A percentile compares a stretch with the other conserved stretches of the same genome.
phyloP scores from a whole-genome alignment of 495 filamentous ascomycete species.

The Hypoxylon subgilvum region DNA sequence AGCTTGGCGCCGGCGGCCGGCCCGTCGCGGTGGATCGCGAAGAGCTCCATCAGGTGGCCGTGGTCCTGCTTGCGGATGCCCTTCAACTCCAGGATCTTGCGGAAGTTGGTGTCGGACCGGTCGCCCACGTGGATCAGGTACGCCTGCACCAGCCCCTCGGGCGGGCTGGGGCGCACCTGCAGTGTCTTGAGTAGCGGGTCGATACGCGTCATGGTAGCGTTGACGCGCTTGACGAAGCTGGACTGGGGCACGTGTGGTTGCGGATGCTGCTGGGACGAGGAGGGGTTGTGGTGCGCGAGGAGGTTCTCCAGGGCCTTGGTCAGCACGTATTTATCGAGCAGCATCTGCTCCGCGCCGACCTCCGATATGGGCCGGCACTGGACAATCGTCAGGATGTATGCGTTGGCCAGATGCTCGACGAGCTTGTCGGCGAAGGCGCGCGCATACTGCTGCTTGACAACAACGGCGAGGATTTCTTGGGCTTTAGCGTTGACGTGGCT shows the following conservation, averaged over 20 bases:
- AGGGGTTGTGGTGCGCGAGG: conserved; percentile 59
- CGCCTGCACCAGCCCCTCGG: conserved; percentile 93
- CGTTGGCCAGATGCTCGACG: conserved; percentile 79
- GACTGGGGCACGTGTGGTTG: conserved; percentile 57
- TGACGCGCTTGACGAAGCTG: conserved; percentile 86
- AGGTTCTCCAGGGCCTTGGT: conserved; percentile 80
- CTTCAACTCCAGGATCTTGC: conserved; percentile 93
- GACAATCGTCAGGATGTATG: conserved; percentile 83
- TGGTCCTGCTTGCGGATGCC: conserved; percentile 86
- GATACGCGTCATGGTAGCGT: conserved; percentile 80
- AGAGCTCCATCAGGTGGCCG: conserved; percentile 81
- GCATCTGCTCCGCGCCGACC: conserved; percentile 97
- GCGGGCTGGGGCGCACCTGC: conserved; percentile 87
- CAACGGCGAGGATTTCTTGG: conserved; percentile 72
- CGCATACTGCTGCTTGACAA: conserved; percentile 94
- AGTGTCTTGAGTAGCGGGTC: conserved; percentile 95
- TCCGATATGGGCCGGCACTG: conserved; percentile 89
- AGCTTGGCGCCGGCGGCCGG: conserved; percentile 64
- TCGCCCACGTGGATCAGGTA: conserved; percentile 95
- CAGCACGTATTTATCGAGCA: conserved; percentile 90
- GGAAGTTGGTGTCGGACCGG: conserved; percentile 90
- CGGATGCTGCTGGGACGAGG: conserved; percentile 41
- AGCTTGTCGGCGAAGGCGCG: conserved; percentile 93
- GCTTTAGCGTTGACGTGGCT: conserved; percentile 70
- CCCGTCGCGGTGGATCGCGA: conserved; percentile 76